Percentiles rank a stretch among this genome's conserved stretches.
Conservation (phyloP, 306 rosid species). For the Inga laurina region DNA sequence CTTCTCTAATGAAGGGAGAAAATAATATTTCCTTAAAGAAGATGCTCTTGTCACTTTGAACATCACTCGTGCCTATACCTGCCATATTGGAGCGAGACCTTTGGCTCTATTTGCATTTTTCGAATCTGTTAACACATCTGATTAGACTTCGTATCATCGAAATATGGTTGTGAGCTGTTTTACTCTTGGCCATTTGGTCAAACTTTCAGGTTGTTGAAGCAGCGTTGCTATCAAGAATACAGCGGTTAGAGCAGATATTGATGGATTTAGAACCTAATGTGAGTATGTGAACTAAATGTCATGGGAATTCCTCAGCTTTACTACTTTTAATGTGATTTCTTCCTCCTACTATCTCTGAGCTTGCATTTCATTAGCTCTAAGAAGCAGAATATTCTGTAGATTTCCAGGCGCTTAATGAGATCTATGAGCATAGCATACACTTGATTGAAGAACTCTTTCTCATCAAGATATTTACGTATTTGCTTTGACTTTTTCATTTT, state of each 20-base stretch:
- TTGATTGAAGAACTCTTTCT: background rate
- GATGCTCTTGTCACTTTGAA: background rate
- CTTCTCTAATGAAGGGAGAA: background rate
- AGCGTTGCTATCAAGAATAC: conserved; percentile 88
- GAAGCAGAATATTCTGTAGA: conserved; percentile 8
- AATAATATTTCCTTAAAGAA: background rate
- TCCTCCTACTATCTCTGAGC: conserved; percentile 1
- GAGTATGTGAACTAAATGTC: conserved; percentile 62
- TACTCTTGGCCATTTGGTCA: conserved; percentile 16
- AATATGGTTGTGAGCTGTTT: conserved; percentile 16
- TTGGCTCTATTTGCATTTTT: background rate
- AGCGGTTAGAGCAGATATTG: conserved; percentile 73
- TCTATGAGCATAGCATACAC: conserved; percentile 10
- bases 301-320: conserved; percentile 19
- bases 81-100: background rate
- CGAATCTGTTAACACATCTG: background rate
- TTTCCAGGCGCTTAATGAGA: background rate
- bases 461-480: conserved; percentile 3
- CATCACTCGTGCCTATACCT: background rate
- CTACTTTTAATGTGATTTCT: conserved; percentile 1
- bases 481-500: conserved; percentile 18
- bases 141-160: conserved; percentile 4
- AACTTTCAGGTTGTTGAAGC: conserved; percentile 91
- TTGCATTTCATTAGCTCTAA: conserved; percentile 25
- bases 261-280: conserved; percentile 95